Percentiles rank a stretch among this genome's conserved stretches.
These are phyloP conservation scores for Termitomyces sp. DNA, from an alignment of 768 basidiomycete genomes.

Conservation along the genomic window DNA sequence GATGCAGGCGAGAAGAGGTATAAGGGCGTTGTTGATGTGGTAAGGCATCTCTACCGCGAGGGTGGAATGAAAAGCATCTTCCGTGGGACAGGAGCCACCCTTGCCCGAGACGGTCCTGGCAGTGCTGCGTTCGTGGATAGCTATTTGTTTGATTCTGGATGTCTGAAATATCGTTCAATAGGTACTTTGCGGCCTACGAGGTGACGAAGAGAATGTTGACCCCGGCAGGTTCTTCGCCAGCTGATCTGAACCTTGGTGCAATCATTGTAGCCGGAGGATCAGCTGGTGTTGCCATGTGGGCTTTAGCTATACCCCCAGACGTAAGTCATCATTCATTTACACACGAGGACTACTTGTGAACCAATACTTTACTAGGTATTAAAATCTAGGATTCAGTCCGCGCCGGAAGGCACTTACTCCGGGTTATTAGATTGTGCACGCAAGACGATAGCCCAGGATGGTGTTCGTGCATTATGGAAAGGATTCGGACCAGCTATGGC, in stretches of 20 bases:
- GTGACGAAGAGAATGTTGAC: constrained; percentile 84
- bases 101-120: constrained; percentile 93
- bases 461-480: constrained; percentile 86
- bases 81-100: constrained; percentile 88
- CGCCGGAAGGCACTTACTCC: constrained; percentile 95
- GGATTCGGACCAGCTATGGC: constrained; percentile 98
- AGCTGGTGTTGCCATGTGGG: constrained; percentile 98
- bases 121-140: constrained; percentile 76
- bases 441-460: constrained; percentile 89
- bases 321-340: constrained; percentile 30
- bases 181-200: constrained; percentile 97
- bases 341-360: neutral
- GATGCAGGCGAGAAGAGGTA: constrained; percentile 54
- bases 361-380: constrained; percentile 54
- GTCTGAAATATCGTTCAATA: constrained; percentile 23
- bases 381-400: constrained; percentile 94
- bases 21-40: constrained; percentile 87
- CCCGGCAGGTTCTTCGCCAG: constrained; percentile 71
- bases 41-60: constrained; percentile 87
- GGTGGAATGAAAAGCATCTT: constrained; percentile 90
- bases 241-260: constrained; percentile 77
- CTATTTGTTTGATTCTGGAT: neutral
- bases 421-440: constrained; percentile 89
- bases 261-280: constrained; percentile 90
- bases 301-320: constrained; percentile 94